These are phyloP conservation scores for Xylaria castorea DNA, from an alignment of 495 filamentous ascomycete genomes.

Conservation along the genomic window DNA sequence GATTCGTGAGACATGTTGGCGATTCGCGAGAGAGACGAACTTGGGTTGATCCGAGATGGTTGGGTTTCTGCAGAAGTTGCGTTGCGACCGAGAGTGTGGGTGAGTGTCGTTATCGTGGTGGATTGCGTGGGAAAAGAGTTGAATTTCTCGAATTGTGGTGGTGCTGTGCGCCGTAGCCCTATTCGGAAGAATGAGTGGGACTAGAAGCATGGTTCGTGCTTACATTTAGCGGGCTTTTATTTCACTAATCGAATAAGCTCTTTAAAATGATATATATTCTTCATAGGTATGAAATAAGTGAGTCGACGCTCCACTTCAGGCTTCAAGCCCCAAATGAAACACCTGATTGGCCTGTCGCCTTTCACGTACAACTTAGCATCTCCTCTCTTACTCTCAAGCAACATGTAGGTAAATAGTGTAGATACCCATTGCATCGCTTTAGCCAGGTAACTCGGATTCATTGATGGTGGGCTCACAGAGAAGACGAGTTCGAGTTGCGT, in stretches of 20 bases:
- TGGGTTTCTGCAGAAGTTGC: constrained; percentile 24
- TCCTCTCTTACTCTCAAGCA: neutral
- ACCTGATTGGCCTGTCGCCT: neutral
- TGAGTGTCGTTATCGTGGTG: constrained; percentile 17
- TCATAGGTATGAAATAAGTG: neutral
- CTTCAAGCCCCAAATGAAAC: neutral
- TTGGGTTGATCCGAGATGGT: constrained; percentile 24
- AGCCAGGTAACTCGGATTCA: neutral
- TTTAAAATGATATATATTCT: neutral
- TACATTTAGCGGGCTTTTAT: neutral
- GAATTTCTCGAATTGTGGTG: constrained; percentile 25
- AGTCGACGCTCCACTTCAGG: neutral
- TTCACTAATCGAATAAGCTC: neutral
- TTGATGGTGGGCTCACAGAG: neutral
- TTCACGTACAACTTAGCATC: neutral
- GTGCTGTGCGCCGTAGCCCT: constrained; percentile 30
- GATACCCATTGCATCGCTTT: neutral
- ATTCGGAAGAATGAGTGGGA: constrained; percentile 18
- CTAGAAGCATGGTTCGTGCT: neutral
- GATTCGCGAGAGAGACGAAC: constrained; percentile 26
- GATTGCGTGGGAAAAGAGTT: constrained; percentile 18
- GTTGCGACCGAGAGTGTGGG: constrained; percentile 21
- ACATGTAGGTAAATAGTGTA: neutral
- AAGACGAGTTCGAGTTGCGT: neutral
- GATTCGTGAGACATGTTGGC: constrained; percentile 94